Evolutionary conservation across 2,329 filamentous ascomycete species (phyloP), one percentile per base, ranked within the genome.

Genomic region (Alternaria viburni): DNA sequence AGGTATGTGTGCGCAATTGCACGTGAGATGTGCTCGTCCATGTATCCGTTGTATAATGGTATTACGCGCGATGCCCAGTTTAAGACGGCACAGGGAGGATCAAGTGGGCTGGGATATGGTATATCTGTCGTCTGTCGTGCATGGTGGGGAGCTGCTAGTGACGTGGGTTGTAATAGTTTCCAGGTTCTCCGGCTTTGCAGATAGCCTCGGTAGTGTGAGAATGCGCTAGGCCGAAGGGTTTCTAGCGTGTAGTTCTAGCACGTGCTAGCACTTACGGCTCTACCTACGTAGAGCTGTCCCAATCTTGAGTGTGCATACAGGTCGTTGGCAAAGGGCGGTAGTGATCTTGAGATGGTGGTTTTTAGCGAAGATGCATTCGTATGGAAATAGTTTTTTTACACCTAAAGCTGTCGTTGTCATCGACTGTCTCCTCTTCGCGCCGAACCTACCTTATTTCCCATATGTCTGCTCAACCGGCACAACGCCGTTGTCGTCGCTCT

Each of bases 401-500:
- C 32, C 32, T 36, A n/a, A n/a, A 36, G 0, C 4, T 36, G 15
- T n/a, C 15, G 32, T 36, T 0, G 32, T 36, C 1, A n/a, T 28
- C 10, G 26, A 28, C 9, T 11, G 10, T 30, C 11, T 13, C 28
- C 28, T 30, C 28, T 30, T 30, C 5, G 6, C 11, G 5, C 11
- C 12, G 12, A 30, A 7, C 30, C 13, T 15, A 8, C 3, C 11
- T 43, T 28, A 41, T 19, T 41, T 54, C 17, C 13, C 57, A 9
- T 63, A 57, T 5, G 59, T 46, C 26, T 62, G 44, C 46, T 69
- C 65, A 5, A 60, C 61, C 2, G 61, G 57, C 17, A 66, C 46
- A 23, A 61, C 62, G 49, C 28, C 30, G 19, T 59, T 54, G 11
- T 55, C 66, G 9, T 69, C 70, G 30, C 59, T 64, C n/a, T 71